Conservation (phyloP, 2,329 filamentous ascomycete species). For the Cladophialophora carrionii region DNA sequence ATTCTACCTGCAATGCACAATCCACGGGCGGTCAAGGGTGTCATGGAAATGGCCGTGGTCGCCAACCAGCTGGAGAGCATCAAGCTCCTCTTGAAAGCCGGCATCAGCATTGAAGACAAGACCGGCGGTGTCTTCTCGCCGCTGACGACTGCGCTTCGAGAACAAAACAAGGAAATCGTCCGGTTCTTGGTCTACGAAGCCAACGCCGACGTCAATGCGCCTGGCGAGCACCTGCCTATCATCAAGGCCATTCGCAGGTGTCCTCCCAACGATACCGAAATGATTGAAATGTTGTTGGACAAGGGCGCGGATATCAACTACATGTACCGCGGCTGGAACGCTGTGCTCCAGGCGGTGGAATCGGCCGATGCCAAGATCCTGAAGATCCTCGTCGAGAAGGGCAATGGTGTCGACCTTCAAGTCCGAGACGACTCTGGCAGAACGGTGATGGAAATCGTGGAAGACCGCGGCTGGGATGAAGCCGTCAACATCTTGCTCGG, state of each 20-base stretch:
- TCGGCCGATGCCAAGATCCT: constrained; percentile 63
- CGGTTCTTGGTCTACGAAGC: constrained; percentile 64
- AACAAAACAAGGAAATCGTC: constrained; percentile 64
- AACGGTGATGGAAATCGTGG: constrained; percentile 62
- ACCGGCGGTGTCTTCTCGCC: constrained; percentile 74
- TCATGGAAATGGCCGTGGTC: constrained; percentile 68
- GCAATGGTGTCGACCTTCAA: constrained; percentile 43
- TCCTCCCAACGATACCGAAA: constrained; percentile 59
- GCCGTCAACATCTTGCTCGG: constrained; percentile 53
- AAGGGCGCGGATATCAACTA: constrained; percentile 70
- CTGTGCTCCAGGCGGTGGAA: constrained; percentile 67
- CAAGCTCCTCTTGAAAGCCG: constrained; percentile 66
- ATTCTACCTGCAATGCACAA: constrained; percentile 62
- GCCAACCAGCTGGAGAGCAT: constrained; percentile 69
- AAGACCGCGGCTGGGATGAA: constrained; percentile 62
- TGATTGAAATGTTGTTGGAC: constrained; percentile 65
- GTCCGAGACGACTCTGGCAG: constrained; percentile 59
- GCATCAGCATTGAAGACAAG: constrained; percentile 70
- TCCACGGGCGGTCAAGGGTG: constrained; percentile 65
- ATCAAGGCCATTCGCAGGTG: constrained; percentile 69
- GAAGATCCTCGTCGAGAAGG: constrained; percentile 48
- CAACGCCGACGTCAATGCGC: constrained; percentile 66
- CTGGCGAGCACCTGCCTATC: constrained; percentile 71
- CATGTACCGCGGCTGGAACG: constrained; percentile 68
- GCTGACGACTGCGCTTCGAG: constrained; percentile 68